Evolutionary conservation across 768 basidiomycete species (phyloP).

Genomic region (Xerocomellus chrysenteron): DNA sequence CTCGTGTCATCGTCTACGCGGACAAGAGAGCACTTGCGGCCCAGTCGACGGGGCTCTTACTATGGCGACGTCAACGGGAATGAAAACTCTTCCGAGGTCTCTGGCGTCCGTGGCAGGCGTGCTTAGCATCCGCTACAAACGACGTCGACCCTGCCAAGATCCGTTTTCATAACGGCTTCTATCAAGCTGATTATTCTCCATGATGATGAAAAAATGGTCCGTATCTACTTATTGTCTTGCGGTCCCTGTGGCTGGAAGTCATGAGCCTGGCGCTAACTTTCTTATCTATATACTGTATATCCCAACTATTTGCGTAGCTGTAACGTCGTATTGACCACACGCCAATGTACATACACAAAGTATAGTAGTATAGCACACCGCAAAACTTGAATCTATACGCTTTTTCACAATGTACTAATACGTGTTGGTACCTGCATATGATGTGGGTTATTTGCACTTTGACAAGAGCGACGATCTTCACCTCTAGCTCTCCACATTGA

Average conservation of each 20-base stretch:
- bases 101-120: slow-evolving; percentile 10
- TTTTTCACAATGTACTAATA: not conserved
- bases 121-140: not conserved
- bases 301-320: slow-evolving; percentile 12
- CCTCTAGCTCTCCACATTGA: slow-evolving; percentile 13
- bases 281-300: slow-evolving; percentile 27
- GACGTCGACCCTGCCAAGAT: slow-evolving; percentile 7
- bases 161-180: slow-evolving; percentile 9
- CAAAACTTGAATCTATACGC: not conserved
- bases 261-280: slow-evolving; percentile 20
- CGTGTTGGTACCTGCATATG: not conserved
- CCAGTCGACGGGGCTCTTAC: slow-evolving; percentile 23
- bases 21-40: slow-evolving; percentile 13
- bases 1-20: slow-evolving; percentile 18
- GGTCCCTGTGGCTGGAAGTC: slow-evolving; percentile 10
- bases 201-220: slow-evolving; percentile 10
- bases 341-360: slow-evolving; percentile 22
- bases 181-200: not conserved
- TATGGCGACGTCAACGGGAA: slow-evolving; percentile 32
- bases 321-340: slow-evolving; percentile 1
- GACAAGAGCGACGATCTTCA: slow-evolving; percentile 15
- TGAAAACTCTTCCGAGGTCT: slow-evolving; percentile 21
- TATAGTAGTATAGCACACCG: slow-evolving; percentile 4
- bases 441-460: not conserved
- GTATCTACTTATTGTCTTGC: slow-evolving; percentile 13